Evolutionary conservation across 345 rosid species (phyloP).

Genomic region (Cardiospermum halicacabum): DNA sequence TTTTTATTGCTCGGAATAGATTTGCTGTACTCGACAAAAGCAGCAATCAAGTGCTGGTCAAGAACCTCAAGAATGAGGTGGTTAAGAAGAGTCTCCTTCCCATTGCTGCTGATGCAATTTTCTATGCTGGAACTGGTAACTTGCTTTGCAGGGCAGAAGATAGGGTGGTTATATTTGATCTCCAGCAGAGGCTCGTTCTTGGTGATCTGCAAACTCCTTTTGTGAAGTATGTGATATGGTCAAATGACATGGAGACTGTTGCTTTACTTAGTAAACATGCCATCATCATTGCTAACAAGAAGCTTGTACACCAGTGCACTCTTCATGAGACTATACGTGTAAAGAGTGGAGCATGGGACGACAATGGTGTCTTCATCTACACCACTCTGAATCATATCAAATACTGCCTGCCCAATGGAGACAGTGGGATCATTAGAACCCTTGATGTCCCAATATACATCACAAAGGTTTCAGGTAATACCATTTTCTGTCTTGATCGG

Average conservation of each 20-base stretch:
- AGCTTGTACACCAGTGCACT: slow-evolving; percentile 76
- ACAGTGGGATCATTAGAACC: slow-evolving; percentile 77
- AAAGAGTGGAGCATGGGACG: slow-evolving; percentile 97
- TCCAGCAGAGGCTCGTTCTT: slow-evolving; percentile 79
- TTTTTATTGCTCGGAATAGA: slow-evolving; percentile 79
- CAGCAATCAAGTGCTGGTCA: slow-evolving; percentile 77
- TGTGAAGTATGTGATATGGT: slow-evolving; percentile 84
- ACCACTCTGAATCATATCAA: slow-evolving; percentile 86
- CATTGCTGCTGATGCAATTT: slow-evolving; percentile 68
- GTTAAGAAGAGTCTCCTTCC: slow-evolving; percentile 76
- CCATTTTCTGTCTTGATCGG: slow-evolving; percentile 74
- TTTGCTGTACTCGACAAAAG: slow-evolving; percentile 92
- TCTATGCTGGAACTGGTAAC: slow-evolving; percentile 91
- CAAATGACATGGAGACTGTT: slow-evolving; percentile 85
- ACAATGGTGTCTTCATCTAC: slow-evolving; percentile 86
- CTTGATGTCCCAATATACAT: slow-evolving; percentile 84
- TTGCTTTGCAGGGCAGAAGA: slow-evolving; percentile 85
- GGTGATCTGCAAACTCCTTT: slow-evolving; percentile 82
- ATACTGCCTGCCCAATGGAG: slow-evolving; percentile 94
- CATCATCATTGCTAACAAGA: slow-evolving; percentile 76
- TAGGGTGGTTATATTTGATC: slow-evolving; percentile 78
- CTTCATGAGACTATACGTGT: slow-evolving; percentile 93
- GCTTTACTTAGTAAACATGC: slow-evolving; percentile 96
- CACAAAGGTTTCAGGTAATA: slow-evolving; percentile 66
- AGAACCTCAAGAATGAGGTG: slow-evolving; percentile 75